Conservation (phyloP, 164 flowering plant genomes). For the Magnolia officinalis region DNA sequence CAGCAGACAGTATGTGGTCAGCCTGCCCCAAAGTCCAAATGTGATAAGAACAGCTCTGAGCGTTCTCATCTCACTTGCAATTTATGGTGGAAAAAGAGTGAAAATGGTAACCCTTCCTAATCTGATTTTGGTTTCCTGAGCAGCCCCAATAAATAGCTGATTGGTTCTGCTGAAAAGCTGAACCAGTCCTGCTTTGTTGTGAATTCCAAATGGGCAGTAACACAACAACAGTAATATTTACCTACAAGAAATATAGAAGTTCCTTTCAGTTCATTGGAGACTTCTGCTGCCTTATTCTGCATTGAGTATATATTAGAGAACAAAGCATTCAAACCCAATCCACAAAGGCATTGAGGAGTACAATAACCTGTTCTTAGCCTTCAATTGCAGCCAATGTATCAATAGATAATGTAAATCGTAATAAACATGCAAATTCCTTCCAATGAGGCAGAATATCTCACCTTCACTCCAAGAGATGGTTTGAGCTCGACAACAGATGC, state of each 20-base stretch:
- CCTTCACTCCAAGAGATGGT: conserved; percentile 47
- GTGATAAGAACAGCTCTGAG: background rate
- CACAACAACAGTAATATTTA: conserved; percentile 23
- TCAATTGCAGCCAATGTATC: background rate
- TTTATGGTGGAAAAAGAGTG: background rate
- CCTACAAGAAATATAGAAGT: conserved; percentile 78
- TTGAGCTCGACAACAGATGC: conserved; percentile 24
- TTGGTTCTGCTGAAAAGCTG: background rate
- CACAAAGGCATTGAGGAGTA: background rate
- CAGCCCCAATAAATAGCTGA: background rate
- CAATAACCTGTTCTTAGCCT: background rate
- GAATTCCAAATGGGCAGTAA: background rate
- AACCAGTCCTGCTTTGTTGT: background rate
- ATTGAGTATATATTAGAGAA: background rate
- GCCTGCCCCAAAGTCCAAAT: background rate
- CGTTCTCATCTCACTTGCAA: background rate
- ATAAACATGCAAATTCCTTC: too few relatives aligned
- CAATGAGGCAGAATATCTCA: conserved; percentile 13
- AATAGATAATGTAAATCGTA: background rate
- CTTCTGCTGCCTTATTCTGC: conserved; percentile 66
- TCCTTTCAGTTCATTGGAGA: conserved; percentile 62
- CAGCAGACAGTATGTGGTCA: background rate
- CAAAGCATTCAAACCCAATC: background rate
- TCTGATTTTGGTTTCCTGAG: too few relatives aligned
- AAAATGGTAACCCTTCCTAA: background rate